phyloP scores from a whole-genome alignment of 331 rosid species.

The Malus hybrid region DNA sequence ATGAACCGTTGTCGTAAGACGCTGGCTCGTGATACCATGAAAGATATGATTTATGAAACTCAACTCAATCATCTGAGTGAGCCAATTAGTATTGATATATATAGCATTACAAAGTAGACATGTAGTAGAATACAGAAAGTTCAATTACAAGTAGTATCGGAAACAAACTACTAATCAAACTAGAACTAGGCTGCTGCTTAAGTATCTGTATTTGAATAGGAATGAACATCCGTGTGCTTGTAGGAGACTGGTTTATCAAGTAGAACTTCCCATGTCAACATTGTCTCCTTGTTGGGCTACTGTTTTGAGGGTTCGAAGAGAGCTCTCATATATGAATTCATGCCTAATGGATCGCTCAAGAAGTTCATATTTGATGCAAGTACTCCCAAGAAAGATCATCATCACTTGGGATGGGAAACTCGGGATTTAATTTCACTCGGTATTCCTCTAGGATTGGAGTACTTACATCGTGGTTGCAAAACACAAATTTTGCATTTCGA shows the following conservation, averaged over 20 bases:
- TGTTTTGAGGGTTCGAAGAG: conserved; percentile 24
- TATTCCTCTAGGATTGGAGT: conserved; percentile 39
- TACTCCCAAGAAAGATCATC: neutral
- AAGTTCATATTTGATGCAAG: conserved; percentile 14
- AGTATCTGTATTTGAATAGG: no score
- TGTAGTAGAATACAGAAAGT: no score
- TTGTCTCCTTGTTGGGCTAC: conserved; percentile 20
- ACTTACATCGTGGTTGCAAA: conserved; percentile 27
- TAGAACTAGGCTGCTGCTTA: no score
- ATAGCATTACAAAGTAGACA: no score
- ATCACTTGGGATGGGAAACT: conserved; percentile 15
- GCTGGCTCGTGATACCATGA: no score
- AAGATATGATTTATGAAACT: no score
- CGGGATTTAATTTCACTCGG: conserved; percentile 27
- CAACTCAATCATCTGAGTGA: no score
- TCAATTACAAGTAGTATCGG: no score
- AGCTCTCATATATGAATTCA: conserved; percentile 24
- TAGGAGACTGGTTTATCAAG: neutral
- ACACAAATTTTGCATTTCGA: conserved; percentile 47
- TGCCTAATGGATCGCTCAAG: conserved; percentile 32
- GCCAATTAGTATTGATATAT: no score
- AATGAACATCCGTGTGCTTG: no score
- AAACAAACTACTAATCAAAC: no score
- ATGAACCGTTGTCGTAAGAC: no score
- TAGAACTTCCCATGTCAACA: conserved; percentile 29